Evolutionary conservation across 208 protist species (phyloP).

Genomic region (Trypanosoma avium): DNA sequence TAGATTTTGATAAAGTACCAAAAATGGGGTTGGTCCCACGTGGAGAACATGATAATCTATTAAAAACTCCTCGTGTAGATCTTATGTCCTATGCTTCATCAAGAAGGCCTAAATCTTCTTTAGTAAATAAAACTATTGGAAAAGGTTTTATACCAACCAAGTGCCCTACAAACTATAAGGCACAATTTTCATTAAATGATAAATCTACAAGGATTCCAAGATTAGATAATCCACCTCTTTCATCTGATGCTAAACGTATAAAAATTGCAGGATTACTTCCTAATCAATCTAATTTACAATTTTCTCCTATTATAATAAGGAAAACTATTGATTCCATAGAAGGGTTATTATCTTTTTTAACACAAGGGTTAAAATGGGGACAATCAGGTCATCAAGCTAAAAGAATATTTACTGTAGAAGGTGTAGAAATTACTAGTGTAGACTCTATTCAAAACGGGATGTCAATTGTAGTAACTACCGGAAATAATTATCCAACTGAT

Average conservation of each 20-base stretch:
- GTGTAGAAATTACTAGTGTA: constrained; percentile 50
- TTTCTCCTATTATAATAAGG: constrained; percentile 28
- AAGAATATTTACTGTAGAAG: constrained; percentile 64
- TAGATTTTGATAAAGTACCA: background rate
- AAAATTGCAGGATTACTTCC: constrained; percentile 13
- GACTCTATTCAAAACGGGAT: constrained; percentile 45
- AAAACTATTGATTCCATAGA: constrained; percentile 35
- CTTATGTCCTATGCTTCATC: constrained; percentile 13
- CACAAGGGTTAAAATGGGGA: constrained; percentile 52
- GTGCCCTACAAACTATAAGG: constrained; percentile 43
- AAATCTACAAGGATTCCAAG: constrained; percentile 40
- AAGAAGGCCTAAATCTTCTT: background rate
- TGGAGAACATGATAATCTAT: constrained; percentile 42
- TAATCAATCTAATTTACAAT: constrained; percentile 19
- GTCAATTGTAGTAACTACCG: constrained; percentile 59
- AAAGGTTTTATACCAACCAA: constrained; percentile 26
- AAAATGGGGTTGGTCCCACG: background rate
- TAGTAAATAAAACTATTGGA: background rate
- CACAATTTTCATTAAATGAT: constrained; percentile 50
- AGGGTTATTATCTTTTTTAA: constrained; percentile 42
- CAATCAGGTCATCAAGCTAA: constrained; percentile 30
- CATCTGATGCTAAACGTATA: background rate
- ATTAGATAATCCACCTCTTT: background rate
- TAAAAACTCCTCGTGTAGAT: constrained; percentile 41
- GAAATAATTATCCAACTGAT: constrained; percentile 32